phyloP scores from a whole-genome alignment of 75 land plant genomes.

The Gnetum montanum region DNA sequence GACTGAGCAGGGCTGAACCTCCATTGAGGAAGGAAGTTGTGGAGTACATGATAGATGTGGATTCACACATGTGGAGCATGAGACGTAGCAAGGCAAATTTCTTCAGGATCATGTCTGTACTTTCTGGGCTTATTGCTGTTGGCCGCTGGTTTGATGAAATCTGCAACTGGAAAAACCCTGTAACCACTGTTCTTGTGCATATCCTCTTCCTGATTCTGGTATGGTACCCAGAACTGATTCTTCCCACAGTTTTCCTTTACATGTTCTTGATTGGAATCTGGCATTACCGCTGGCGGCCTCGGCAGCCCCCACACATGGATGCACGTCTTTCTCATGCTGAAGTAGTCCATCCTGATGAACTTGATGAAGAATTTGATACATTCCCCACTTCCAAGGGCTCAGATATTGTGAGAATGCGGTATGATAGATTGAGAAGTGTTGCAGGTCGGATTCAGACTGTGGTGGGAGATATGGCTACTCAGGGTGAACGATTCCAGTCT shows the following conservation, averaged over 20 bases:
- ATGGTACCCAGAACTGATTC: constrained; percentile 64
- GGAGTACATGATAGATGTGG: constrained; percentile 64
- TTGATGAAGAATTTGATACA: constrained; percentile 72
- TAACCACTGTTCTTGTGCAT: constrained; percentile 48
- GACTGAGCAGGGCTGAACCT: constrained; percentile 57
- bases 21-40: constrained; percentile 58
- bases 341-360: constrained; percentile 37
- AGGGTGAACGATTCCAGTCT: constrained; percentile 54
- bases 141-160: constrained; percentile 35
- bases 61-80: constrained; percentile 58
- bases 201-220: constrained; percentile 48
- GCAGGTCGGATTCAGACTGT: constrained; percentile 45
- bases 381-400: constrained; percentile 26
- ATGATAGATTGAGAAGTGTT: constrained; percentile 53
- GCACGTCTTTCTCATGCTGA: constrained; percentile 50
- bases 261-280: constrained; percentile 66
- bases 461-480: constrained; percentile 61
- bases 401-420: constrained; percentile 40
- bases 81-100: constrained; percentile 61
- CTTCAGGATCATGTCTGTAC: constrained; percentile 33
- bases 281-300: constrained; percentile 56
- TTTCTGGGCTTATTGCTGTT: constrained; percentile 35
- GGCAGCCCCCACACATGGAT: constrained; percentile 64
- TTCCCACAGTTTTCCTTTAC: constrained; percentile 61
- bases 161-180: constrained; percentile 55